These are phyloP conservation scores for Begonia masoniana DNA, from an alignment of 306 rosid genomes.

Conservation along the genomic window DNA sequence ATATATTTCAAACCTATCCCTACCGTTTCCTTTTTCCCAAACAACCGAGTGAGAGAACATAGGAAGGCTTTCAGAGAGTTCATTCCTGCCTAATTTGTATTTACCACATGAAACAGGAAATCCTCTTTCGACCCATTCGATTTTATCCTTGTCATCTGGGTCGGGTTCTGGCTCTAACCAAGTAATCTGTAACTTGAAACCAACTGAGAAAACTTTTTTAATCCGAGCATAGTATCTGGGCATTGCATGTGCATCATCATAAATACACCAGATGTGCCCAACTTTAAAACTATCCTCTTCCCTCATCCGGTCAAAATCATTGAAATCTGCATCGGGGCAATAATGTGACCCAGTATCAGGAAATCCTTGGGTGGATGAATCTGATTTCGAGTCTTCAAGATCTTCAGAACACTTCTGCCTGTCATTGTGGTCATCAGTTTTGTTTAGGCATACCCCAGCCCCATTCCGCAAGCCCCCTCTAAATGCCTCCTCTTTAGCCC, in stretches of 20 bases:
- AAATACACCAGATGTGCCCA: slow-evolving; percentile 65
- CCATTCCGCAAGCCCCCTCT: too few relatives aligned
- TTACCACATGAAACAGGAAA: slow-evolving; percentile 70
- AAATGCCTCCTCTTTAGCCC: slow-evolving; percentile 20
- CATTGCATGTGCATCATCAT: slow-evolving; percentile 53
- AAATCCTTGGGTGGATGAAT: too few relatives aligned
- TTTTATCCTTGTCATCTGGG: slow-evolving; percentile 23
- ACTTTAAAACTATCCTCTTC: slow-evolving; percentile 30
- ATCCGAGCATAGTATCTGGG: slow-evolving; percentile 78
- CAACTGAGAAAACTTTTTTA: slow-evolving; percentile 46
- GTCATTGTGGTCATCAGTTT: too few relatives aligned
- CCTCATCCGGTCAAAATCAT: slow-evolving; percentile 51
- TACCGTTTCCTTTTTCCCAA: slow-evolving; percentile 25
- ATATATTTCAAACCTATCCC: slow-evolving; percentile 30
- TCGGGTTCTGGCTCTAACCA: slow-evolving; percentile 72
- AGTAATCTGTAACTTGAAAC: slow-evolving; percentile 42
- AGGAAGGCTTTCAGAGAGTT: slow-evolving; percentile 16
- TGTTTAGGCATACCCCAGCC: too few relatives aligned
- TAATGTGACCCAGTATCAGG: too few relatives aligned
- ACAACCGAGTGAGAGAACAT: slow-evolving; percentile 63
- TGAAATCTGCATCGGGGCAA: slow-evolving; percentile 64
- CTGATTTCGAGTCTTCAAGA: too few relatives aligned
- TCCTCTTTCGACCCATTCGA: slow-evolving; percentile 32
- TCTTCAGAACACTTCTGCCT: too few relatives aligned
- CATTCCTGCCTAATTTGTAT: slow-evolving; percentile 29